Conservation (phyloP, 257 asterid species). For the Solanum corneliomulleri region DNA sequence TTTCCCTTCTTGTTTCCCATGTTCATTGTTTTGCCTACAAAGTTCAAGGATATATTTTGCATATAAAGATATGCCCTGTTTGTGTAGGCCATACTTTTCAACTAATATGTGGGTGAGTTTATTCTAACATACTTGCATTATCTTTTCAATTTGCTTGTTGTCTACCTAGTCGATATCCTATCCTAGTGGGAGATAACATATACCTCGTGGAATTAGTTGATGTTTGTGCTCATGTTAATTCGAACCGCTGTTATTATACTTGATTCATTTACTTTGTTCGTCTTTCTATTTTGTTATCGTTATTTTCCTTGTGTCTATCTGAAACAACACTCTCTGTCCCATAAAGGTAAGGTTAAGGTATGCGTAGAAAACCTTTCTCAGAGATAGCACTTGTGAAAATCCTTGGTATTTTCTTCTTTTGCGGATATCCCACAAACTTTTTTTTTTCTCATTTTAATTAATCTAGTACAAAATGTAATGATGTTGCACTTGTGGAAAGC, state of each 20-base stretch:
- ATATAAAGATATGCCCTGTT: neutral
- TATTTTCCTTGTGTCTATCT: neutral
- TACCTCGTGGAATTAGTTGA: neutral
- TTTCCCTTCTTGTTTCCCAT: neutral
- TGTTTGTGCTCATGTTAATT: neutral
- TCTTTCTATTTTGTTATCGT: neutral
- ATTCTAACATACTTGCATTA: neutral
- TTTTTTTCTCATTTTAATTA: neutral
- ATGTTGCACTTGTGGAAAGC: constrained; percentile 15
- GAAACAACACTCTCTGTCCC: neutral
- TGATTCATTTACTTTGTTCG: neutral
- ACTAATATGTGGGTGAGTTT: neutral
- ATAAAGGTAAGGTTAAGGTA: neutral
- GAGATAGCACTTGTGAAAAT: neutral
- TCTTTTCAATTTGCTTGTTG: neutral
- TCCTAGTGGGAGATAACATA: neutral
- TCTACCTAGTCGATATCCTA: neutral
- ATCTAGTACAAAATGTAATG: neutral
- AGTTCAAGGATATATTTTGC: neutral
- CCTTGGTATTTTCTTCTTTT: neutral
- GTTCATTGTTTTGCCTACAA: neutral
- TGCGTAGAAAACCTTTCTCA: neutral
- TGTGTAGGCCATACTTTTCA: neutral
- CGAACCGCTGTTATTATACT: neutral
- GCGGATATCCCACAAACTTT: neutral